These are phyloP conservation scores for Lentinula edodes DNA, from an alignment of 768 basidiomycete species.

Conservation along the genomic window DNA sequence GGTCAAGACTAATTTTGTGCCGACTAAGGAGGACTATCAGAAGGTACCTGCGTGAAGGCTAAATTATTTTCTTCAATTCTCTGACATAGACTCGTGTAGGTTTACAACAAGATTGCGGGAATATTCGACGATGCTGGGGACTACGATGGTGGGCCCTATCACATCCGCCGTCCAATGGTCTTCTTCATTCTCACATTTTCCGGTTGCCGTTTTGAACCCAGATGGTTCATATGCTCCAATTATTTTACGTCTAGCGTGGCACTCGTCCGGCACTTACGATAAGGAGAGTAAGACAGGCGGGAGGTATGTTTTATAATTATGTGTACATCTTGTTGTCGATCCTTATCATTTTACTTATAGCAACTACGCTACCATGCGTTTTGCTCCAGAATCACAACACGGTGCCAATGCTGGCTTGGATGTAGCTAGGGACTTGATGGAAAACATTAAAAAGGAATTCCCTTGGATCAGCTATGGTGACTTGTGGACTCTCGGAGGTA, in stretches of 20 bases:
- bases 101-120: constrained; percentile 87
- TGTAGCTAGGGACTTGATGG: constrained; percentile 77
- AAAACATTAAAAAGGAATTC: constrained; percentile 82
- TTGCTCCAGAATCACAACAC: constrained; percentile 82
- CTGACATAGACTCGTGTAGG: constrained; percentile 33
- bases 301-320: constrained; percentile 42
- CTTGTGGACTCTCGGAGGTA: constrained; percentile 94
- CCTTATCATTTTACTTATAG: constrained; percentile 28
- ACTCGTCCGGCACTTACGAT: constrained; percentile 90
- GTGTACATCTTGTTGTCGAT: background rate
- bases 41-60: constrained; percentile 44
- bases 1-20: constrained; percentile 63
- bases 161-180: background rate
- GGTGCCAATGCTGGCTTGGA: constrained; percentile 80
- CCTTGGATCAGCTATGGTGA: constrained; percentile 96
- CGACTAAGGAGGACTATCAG: constrained; percentile 82
- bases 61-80: background rate
- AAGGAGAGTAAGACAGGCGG: constrained; percentile 72
- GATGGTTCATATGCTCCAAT: constrained; percentile 90
- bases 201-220: constrained; percentile 21
- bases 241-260: constrained; percentile 89
- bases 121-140: constrained; percentile 67
- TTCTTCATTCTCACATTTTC: constrained; percentile 8
- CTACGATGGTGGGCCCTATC: constrained; percentile 70
- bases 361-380: constrained; percentile 99